phyloP scores from a whole-genome alignment of 257 asterid species.

The Oldenlandia corymbosa region DNA sequence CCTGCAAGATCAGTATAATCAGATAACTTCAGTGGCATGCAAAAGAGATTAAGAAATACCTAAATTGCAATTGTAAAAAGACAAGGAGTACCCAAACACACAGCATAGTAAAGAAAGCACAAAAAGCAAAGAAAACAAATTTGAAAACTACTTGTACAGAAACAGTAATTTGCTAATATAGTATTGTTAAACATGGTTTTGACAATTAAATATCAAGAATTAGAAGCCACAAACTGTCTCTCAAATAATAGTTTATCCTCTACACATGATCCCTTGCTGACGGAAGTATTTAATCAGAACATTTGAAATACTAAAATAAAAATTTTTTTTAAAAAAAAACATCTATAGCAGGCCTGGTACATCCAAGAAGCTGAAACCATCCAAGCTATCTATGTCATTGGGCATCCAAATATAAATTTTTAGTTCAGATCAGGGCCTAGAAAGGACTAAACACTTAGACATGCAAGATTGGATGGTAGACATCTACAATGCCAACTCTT shows the following conservation, averaged over 20 bases:
- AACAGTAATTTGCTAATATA: neutral
- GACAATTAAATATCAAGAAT: neutral
- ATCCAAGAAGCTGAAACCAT: neutral
- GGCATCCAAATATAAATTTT: neutral
- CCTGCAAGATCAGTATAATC: slow-evolving; percentile 35
- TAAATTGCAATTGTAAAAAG: neutral
- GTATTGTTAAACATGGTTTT: neutral
- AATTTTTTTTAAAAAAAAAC: too few relatives aligned
- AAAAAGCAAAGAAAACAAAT: neutral
- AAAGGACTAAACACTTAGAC: neutral
- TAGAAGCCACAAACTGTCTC: neutral
- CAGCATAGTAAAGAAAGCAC: neutral
- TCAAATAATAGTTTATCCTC: neutral
- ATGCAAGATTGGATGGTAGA: neutral
- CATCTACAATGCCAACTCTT: neutral
- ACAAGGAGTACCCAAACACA: neutral
- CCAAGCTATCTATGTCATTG: neutral
- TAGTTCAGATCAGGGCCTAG: neutral
- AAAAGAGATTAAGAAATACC: neutral
- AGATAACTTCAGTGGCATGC: neutral
- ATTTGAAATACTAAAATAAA: neutral
- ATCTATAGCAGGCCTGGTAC: neutral
- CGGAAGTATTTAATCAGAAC: neutral
- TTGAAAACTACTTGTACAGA: neutral
- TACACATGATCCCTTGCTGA: neutral